Percentiles rank a stretch among this genome's conserved stretches.
Conservation (phyloP, 1,284 basidiomycete species). For the Naganishia sp. region DNA sequence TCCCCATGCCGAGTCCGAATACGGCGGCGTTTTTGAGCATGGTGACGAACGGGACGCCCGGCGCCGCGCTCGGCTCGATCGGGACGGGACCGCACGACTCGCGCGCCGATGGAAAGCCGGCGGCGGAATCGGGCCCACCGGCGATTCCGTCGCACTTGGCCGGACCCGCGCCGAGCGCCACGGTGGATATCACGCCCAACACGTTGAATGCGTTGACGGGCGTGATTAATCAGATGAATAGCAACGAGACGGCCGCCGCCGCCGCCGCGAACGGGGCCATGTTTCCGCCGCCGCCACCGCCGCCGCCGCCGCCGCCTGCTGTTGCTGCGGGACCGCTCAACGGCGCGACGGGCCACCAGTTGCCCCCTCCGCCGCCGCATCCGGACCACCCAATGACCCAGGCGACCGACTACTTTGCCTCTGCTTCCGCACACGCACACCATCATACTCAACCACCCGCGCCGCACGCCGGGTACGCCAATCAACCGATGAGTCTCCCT, state of each 20-base stretch:
- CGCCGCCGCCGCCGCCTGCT: not conserved
- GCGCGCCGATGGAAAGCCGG: not conserved
- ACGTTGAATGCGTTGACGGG: slow-evolving; percentile 79
- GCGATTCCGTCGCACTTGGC: slow-evolving; percentile 1
- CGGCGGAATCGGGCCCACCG: not conserved
- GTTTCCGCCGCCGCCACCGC: not conserved
- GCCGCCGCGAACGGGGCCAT: not conserved
- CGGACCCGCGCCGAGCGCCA: slow-evolving; percentile 21
- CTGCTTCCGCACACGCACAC: not conserved
- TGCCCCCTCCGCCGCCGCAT: slow-evolving; percentile 16
- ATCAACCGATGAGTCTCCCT: slow-evolving; percentile 13
- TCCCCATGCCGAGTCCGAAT: slow-evolving; percentile 83
- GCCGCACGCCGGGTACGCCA: not conserved
- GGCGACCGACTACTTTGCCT: slow-evolving; percentile 21
- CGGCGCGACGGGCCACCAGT: not conserved
- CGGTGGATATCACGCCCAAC: slow-evolving; percentile 82
- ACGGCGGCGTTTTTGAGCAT: slow-evolving; percentile 90
- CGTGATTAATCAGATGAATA: slow-evolving; percentile 59
- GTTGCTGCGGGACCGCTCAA: slow-evolving; percentile 33
- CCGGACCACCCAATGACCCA: slow-evolving; percentile 22
- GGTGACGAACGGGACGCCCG: slow-evolving; percentile 70
- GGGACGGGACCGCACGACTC: slow-evolving; percentile 1
- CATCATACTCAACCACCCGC: slow-evolving; percentile 25
- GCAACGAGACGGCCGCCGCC: not conserved
- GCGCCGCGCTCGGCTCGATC: not conserved